Conservation (phyloP, 2,329 filamentous ascomycete species). For the Verticillium zaregamsianum region DNA sequence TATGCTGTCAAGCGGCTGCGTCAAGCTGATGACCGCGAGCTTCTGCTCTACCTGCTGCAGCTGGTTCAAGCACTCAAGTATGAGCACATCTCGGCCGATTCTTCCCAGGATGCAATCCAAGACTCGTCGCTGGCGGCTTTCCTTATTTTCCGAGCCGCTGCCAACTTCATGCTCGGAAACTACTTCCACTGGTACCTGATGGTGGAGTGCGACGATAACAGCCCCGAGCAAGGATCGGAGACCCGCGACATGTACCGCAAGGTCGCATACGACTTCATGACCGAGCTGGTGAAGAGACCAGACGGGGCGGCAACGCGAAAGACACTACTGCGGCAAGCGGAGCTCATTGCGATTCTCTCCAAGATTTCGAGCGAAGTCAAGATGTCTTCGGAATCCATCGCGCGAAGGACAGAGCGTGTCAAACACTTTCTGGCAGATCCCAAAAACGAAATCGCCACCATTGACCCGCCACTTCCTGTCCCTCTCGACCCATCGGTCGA, state of each 20-base stretch:
- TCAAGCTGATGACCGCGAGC: conserved; percentile 88
- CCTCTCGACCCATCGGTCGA: conserved; percentile 82
- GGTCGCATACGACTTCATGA: conserved; percentile 95
- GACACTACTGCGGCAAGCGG: conserved; percentile 78
- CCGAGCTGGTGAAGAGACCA: conserved; percentile 68
- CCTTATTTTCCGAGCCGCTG: conserved; percentile 79
- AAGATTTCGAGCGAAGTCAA: conserved; percentile 89
- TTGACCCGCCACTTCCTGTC: conserved; percentile 82
- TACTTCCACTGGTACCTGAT: conserved; percentile 98
- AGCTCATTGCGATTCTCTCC: conserved; percentile 80
- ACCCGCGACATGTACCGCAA: conserved; percentile 86
- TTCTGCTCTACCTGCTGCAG: conserved; percentile 87
- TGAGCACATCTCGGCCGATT: conserved; percentile 67
- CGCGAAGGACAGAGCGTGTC: conserved; percentile 76
- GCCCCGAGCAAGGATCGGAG: conserved; percentile 67
- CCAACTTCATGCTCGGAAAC: conserved; percentile 87
- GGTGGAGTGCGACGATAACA: conserved; percentile 89
- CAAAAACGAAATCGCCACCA: conserved; percentile 79
- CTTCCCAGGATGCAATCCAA: conserved; percentile 51
- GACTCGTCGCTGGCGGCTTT: conserved; percentile 88
- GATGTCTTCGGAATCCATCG: conserved; percentile 70
- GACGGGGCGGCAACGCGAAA: conserved; percentile 71
- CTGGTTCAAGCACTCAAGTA: conserved; percentile 95
- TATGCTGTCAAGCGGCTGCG: conserved; percentile 90
- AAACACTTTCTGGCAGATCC: conserved; percentile 83